Evolutionary conservation across 139 green algal genomes (phyloP), one percentile per base, ranked within the genome.

Genomic region (Chlorella sp.): DNA sequence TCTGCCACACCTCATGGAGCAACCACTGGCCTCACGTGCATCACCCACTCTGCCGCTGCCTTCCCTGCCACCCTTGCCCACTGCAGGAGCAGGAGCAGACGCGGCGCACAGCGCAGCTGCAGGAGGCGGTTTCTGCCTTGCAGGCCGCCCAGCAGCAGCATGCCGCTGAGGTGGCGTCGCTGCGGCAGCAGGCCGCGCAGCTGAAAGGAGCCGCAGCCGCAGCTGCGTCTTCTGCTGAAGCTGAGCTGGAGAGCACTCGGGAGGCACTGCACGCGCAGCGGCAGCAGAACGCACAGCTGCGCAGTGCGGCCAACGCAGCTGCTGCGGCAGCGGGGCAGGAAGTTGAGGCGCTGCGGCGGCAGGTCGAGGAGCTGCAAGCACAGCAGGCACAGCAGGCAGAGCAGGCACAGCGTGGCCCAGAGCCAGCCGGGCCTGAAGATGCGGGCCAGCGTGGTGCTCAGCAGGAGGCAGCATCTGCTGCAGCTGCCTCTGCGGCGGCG

Each of bases 41-140:
- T n/a, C n/a, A n/a, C n/a, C n/a, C n/a, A n/a, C n/a, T n/a, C n/a
- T n/a, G n/a, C n/a, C n/a, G n/a, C n/a, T n/a, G n/a, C n/a, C n/a
- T n/a, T n/a, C n/a, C n/a, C n/a, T 68, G 62, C 21, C 17, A 28
- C 38, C 38, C 23, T 51, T 34, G 69, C 69, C 38, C 34, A 21
- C 23, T 60, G 78, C 63, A 83, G 78, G 78, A 83, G 78, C 25
- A 44, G 63, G 63, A 83, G 78, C 63, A 83, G 78, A 21, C 41
- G n/a, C 63, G 63, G n/a, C 39, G 63, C 39, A 47, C 39, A 16
- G 28, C 63, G 78, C 78, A 83, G 63, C 28, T 83, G 39, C 78
- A 83, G 28, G 78, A 83, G 20, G 63, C 78, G 30, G n/a, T 74
- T 26, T 63, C 63, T 0, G 63, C 63, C 5, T 26, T 72, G 64